Percentiles rank a stretch among this genome's conserved stretches.
Evolutionary conservation across 805 yeast genomes (phyloP).

Genomic region (Candida takata): DNA sequence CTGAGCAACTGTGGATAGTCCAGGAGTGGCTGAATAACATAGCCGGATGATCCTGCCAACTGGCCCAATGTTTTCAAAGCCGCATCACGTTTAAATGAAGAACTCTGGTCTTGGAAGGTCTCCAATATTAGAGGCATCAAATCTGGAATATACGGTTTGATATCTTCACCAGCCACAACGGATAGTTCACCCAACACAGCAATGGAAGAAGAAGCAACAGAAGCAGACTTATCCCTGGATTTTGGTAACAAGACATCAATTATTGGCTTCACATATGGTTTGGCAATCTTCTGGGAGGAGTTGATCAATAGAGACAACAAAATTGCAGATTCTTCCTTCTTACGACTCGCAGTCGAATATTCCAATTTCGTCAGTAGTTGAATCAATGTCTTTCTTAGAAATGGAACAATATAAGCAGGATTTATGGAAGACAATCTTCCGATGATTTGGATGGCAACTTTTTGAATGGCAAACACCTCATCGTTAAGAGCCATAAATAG

Average conservation of each 20-base stretch:
- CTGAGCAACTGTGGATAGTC: constrained; percentile 89
- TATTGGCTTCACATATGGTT: constrained; percentile 89
- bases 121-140: constrained; percentile 85
- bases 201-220: constrained; percentile 83
- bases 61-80: constrained; percentile 86
- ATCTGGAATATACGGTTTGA: constrained; percentile 61
- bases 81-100: constrained; percentile 82
- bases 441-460: constrained; percentile 67
- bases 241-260: constrained; percentile 76
- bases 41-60: constrained; percentile 83
- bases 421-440: constrained; percentile 82
- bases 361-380: constrained; percentile 82
- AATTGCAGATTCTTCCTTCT: constrained; percentile 82
- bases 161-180: constrained; percentile 80
- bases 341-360: constrained; percentile 66
- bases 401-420: constrained; percentile 95
- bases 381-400: constrained; percentile 76
- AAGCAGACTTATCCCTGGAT: constrained; percentile 62
- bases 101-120: constrained; percentile 87
- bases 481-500: constrained; percentile 88
- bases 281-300: constrained; percentile 73
- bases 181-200: constrained; percentile 86
- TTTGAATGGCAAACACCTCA: constrained; percentile 77
- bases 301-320: constrained; percentile 66
- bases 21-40: constrained; percentile 86